Evolutionary conservation across 2,329 filamentous ascomycete genomes (phyloP), one percentile per base, ranked within the genome.

Genomic region (Aspergillus sp.): DNA sequence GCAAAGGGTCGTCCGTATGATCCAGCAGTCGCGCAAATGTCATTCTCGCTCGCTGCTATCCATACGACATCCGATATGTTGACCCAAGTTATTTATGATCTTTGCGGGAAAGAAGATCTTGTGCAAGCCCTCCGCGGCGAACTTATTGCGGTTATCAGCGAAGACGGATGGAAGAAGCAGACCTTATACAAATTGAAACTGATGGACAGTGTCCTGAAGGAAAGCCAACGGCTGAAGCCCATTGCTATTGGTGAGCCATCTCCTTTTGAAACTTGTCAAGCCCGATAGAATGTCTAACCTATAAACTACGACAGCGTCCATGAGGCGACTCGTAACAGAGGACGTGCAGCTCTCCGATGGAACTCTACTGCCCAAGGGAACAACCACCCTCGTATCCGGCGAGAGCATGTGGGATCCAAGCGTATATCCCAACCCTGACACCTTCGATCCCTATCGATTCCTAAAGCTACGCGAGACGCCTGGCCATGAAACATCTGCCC

Each of bases 161-260:
- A 31, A 31, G 27, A 31, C 3, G 27, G 27, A 11, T 31, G 27
- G 27, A 31, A 31, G 9, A 31, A 31, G 27, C 27, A 31, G 4
- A 31, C 27, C 4, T 4, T 80, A 2, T 73, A 72, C 56, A 73
- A 75, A 41, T 61, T 80, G 44, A 73, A 73, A 57, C 64, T 77
- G 1, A 59, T 79, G 60, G 77, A 80, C 62, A 79, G 77, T 52
- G 69, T 73, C 1, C 62, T 79, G 53, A 79, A 79, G 48, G 77
- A 80, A 59, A 65, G 53, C 3, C 71, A 73, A 43, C 65, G 77
- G 2, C 35, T 73, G 27, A 70, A 71, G 40, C 70, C 71, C 9
- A 31, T 31, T 11, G 27, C 8, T 11, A 0, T 31, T 11, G 27
- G 27, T 31, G 8, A 31, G 27, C 9, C 8, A 31, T 31, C 27